Evolutionary conservation across 305 asterid genomes (phyloP), one percentile per base, ranked within the genome.

Genomic region (Lippia alba): DNA sequence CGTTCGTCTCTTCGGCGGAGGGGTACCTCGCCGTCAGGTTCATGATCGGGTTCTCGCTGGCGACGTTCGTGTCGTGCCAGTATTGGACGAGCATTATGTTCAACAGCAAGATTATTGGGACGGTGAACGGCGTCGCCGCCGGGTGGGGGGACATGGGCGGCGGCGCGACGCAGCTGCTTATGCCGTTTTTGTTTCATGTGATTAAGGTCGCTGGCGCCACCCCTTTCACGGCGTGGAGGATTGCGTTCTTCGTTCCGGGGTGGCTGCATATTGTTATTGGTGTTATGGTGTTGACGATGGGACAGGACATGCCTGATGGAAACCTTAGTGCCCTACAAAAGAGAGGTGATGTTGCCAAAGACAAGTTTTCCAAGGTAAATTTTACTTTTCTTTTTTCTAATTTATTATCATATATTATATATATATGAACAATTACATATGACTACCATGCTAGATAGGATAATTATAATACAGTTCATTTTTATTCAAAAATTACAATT

Each of bases 71-170:
- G 5, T 78, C 82, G 45, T 78, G 82, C 64, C 78, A 71, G 70
- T 78, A 73, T 56, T 79, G 80, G 80, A 74, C 74, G 4, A 74
- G 72, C 50, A 46, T 67, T 9, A 79, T 79, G 80, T 79, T 79
- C 41, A 74, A 33, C 12, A 71, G 70, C 7, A 49, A 68, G 6
- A 76, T 79, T 2, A 67, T 75, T 34, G 81, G 84, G 44, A 73
- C 72, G 7, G 84, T 73, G 17, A 80, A 80, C 14, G 84, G 74
- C 3, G 64, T 65, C 33, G 81, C 84, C 4, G 79, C 63, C 1
- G 84, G 79, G 12, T 76, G 84, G 81, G 84, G 79, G 0, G 73
- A 80, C 56, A 72, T 76, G 81, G 84, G 79, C 0, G 81, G 84
- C 2, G 81, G 84, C 0, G 74, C 56, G 1, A 80, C 81, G 5